Evolutionary conservation across 805 yeast genomes (phyloP).

Genomic region (Candida ortonii): DNA sequence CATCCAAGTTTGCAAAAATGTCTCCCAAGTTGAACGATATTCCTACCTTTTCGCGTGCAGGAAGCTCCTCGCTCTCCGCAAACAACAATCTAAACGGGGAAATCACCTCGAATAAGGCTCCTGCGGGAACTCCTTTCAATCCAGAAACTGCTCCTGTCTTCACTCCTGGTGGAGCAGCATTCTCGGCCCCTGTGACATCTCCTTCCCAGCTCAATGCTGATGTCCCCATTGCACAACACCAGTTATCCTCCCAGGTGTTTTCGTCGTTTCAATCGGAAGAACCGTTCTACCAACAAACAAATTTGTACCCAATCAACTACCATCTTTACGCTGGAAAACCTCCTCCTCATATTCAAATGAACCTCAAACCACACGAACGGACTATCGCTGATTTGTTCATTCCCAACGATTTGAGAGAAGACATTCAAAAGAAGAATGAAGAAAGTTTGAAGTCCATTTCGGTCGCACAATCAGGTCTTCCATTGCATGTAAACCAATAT

Average conservation of each 20-base stretch:
- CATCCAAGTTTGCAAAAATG: slow-evolving; percentile 41
- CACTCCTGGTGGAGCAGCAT: slow-evolving; percentile 33
- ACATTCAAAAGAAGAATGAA: slow-evolving; percentile 69
- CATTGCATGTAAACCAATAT: slow-evolving; percentile 77
- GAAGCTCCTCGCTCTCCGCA: slow-evolving; percentile 7
- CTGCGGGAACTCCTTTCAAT: slow-evolving; percentile 22
- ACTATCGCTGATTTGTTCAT: slow-evolving; percentile 68
- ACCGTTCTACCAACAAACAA: slow-evolving; percentile 33
- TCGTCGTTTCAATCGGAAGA: slow-evolving; percentile 22
- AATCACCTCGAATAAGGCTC: slow-evolving; percentile 1
- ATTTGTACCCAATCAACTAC: slow-evolving; percentile 61
- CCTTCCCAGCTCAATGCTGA: slow-evolving; percentile 11
- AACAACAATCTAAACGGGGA: slow-evolving; percentile 6
- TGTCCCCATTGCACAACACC: slow-evolving; percentile 9
- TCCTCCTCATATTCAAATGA: slow-evolving; percentile 63
- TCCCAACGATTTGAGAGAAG: slow-evolving; percentile 67
- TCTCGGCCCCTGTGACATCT: slow-evolving; percentile 35
- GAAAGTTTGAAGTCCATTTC: slow-evolving; percentile 68
- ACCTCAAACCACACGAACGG: slow-evolving; percentile 68
- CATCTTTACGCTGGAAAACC: slow-evolving; percentile 90
- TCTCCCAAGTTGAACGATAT: slow-evolving; percentile 49
- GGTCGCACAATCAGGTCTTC: slow-evolving; percentile 49
- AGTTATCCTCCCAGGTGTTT: slow-evolving; percentile 3
- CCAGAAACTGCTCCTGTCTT: slow-evolving; percentile 33
- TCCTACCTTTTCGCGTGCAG: slow-evolving; percentile 49